A percentile compares a stretch with the other conserved stretches of the same genome.
Evolutionary conservation across 1,139 yeast genomes (phyloP).

Genomic region (Tardiomyces digboiensis): DNA sequence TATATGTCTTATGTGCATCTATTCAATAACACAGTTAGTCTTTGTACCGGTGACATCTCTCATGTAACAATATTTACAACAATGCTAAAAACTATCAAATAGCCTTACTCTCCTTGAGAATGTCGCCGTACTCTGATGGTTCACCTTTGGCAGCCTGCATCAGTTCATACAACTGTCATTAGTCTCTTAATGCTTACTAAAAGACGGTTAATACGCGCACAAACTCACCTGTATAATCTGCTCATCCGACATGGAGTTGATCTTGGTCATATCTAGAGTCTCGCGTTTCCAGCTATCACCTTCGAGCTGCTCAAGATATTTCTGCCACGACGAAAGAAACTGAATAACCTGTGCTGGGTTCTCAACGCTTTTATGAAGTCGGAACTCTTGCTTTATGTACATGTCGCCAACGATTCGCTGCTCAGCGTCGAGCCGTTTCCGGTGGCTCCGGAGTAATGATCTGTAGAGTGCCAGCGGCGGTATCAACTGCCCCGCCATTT

Average conservation of each 20-base stretch:
- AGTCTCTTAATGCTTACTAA: too few species aligned
- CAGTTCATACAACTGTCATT: slow-evolving; percentile 54
- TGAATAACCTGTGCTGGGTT: slow-evolving; percentile 94
- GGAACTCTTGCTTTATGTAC: slow-evolving; percentile 84
- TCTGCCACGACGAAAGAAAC: slow-evolving; percentile 87
- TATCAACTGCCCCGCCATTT: slow-evolving; percentile 29
- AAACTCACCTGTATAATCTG: slow-evolving; percentile 95
- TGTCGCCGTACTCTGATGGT: slow-evolving; percentile 21
- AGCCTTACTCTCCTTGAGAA: slow-evolving; percentile 4
- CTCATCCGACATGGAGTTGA: slow-evolving; percentile 83
- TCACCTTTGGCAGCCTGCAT: slow-evolving; percentile 51
- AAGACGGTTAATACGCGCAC: slow-evolving; percentile 33
- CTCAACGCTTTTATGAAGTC: slow-evolving; percentile 72
- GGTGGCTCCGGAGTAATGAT: slow-evolving; percentile 72
- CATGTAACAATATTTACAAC: background rate
- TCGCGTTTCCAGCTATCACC: slow-evolving; percentile 75
- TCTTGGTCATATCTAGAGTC: slow-evolving; percentile 50
- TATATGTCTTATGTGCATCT: too few species aligned
- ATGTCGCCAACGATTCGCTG: slow-evolving; percentile 78
- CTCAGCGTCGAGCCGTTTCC: slow-evolving; percentile 48
- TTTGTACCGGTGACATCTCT: too few species aligned
- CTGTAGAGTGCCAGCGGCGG: slow-evolving; percentile 79
- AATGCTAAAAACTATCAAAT: background rate
- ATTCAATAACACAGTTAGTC: too few species aligned
- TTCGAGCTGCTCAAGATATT: slow-evolving; percentile 61